These are phyloP conservation scores for Fusarium sp. DNA, from an alignment of 2,329 filamentous ascomycete genomes.

Conservation along the genomic window DNA sequence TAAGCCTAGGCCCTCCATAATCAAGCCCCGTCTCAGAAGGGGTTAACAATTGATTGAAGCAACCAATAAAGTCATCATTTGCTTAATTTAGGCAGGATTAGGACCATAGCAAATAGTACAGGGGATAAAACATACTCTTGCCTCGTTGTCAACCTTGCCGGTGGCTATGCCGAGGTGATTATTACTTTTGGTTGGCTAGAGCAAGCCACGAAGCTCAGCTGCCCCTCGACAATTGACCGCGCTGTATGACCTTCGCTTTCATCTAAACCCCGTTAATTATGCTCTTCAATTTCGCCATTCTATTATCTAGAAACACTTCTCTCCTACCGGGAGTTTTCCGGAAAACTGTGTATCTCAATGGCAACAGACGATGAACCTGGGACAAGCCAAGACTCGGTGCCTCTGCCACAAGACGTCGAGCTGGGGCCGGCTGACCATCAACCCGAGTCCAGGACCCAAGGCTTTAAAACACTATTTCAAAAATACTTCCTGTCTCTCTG, in stretches of 20 bases:
- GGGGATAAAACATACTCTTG: not conserved
- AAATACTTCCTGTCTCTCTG: not conserved
- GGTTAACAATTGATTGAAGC: no score
- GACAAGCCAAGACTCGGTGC: no score
- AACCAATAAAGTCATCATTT: not conserved
- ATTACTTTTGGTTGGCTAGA: not conserved
- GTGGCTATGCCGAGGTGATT: not conserved
- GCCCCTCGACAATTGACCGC: not conserved
- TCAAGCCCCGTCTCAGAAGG: no score
- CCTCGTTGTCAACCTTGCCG: not conserved
- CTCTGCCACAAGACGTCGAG: not conserved
- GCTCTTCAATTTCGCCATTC: not conserved
- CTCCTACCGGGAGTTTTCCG: no score
- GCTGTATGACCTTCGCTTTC: not conserved
- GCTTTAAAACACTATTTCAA: not conserved
- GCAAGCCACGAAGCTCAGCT: not conserved
- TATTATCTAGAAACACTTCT: no score
- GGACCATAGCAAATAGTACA: not conserved
- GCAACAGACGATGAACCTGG: not conserved
- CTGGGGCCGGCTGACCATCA: not conserved
- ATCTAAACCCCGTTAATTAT: not conserved
- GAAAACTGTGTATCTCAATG: not conserved
- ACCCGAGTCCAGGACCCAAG: not conserved
- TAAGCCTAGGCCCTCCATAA: no score
- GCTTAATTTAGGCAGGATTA: not conserved